phyloP scores from a whole-genome alignment of 257 asterid genomes.

The Solanum chiquidenum region DNA sequence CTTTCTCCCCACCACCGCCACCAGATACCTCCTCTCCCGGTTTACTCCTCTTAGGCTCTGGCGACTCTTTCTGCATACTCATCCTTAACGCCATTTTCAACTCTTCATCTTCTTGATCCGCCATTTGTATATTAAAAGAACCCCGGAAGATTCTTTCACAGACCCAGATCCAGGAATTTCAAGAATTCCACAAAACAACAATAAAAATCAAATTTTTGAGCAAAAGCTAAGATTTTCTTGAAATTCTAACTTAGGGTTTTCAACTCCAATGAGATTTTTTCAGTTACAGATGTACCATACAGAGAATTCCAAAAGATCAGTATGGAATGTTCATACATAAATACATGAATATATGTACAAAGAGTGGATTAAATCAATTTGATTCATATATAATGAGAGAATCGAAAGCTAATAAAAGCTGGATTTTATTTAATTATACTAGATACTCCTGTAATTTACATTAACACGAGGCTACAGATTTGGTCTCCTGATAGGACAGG shows the following conservation, averaged over 20 bases:
- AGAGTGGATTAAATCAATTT: neutral
- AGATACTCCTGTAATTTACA: neutral
- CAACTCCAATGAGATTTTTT: neutral
- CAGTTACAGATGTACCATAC: neutral
- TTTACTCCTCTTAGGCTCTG: constrained; percentile 92
- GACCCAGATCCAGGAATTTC: neutral
- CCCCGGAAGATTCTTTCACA: neutral
- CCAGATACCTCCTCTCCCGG: constrained; percentile 42
- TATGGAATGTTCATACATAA: neutral
- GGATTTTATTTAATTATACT: neutral
- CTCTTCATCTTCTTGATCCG: constrained; percentile 73
- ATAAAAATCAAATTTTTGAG: neutral
- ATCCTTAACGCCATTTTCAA: constrained; percentile 55
- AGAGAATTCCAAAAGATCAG: neutral
- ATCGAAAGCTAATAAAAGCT: neutral
- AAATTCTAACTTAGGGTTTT: neutral
- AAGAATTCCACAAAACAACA: neutral
- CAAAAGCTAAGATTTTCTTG: neutral
- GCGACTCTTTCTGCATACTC: constrained; percentile 74
- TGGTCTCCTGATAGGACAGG: neutral
- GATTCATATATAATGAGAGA: neutral
- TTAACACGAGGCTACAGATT: neutral
- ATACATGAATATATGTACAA: neutral
- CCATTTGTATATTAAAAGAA: constrained; percentile 20
- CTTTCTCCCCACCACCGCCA: constrained; percentile 24